Evolutionary conservation across 345 rosid species (phyloP).

Genomic region (Eucalyptus cloeziana): DNA sequence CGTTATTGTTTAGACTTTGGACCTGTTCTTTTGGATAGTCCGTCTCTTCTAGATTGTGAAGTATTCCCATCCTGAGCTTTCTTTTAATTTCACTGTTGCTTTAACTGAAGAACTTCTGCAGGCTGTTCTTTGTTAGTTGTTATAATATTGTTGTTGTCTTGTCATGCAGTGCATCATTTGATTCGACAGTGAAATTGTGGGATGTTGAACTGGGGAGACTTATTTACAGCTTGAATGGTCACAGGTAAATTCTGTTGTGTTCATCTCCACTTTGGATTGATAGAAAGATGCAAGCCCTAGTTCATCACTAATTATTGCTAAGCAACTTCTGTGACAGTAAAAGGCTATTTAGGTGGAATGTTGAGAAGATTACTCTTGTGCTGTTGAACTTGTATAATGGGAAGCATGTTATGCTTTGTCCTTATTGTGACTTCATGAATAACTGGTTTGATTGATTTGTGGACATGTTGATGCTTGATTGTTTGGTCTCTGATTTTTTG

Average conservation of each 20-base stretch:
- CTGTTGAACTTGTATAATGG: not conserved
- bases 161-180: conserved; percentile 85
- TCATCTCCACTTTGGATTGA: not conserved
- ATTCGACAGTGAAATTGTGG: conserved; percentile 95
- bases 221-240: conserved; percentile 77
- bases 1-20: not conserved
- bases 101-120: not conserved
- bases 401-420: not conserved
- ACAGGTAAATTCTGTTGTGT: conserved; percentile 39
- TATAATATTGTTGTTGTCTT: not conserved
- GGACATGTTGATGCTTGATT: not conserved
- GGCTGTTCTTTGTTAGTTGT: not conserved
- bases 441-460: not conserved
- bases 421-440: not conserved
- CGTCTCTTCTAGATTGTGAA: not conserved
- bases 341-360: not conserved
- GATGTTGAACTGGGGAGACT: conserved; percentile 92
- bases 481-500: not conserved
- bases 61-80: not conserved
- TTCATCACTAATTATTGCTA: not conserved
- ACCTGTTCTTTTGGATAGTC: not conserved
- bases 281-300: not conserved
- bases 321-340: not conserved
- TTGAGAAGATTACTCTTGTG: not conserved
- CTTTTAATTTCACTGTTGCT: not conserved